phyloP scores from a whole-genome alignment of 2,329 filamentous ascomycete genomes.

The Mycosphaerella sp. region DNA sequence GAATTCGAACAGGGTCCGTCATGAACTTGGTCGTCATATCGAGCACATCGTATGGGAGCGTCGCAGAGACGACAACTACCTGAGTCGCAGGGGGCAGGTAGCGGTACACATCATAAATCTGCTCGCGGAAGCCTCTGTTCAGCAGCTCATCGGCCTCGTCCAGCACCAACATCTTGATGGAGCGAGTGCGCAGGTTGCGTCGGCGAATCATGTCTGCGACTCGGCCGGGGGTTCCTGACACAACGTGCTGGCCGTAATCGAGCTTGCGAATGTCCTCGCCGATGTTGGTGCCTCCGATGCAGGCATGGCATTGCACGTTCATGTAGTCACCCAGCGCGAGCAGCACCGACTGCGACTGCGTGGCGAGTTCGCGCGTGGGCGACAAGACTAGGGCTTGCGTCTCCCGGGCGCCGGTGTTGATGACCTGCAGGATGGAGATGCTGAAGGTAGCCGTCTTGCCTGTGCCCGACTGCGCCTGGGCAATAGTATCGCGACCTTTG shows the following conservation, averaged over 20 bases:
- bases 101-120: constrained; percentile 98
- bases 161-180: constrained; percentile 73
- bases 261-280: constrained; percentile 97
- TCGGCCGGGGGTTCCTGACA: constrained; percentile 93
- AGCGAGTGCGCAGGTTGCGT: constrained; percentile 62
- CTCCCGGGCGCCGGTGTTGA: constrained; percentile 88
- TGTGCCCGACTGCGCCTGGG: constrained; percentile 96
- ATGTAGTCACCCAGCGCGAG: constrained; percentile 99
- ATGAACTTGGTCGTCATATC: constrained; percentile 99
- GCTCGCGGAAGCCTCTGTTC: constrained; percentile 92
- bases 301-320: constrained; percentile 98
- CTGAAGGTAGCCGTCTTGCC: constrained; percentile 99
- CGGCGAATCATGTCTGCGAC: constrained; percentile 80
- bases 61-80: constrained; percentile 96
- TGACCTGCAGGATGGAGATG: constrained; percentile 97
- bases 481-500: constrained; percentile 98
- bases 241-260: constrained; percentile 95
- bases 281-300: constrained; percentile 96
- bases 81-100: constrained; percentile 95
- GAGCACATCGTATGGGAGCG: constrained; percentile 92
- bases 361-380: constrained; percentile 91
- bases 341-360: constrained; percentile 96
- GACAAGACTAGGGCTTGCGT: constrained; percentile 97
- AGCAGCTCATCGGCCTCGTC: constrained; percentile 74
- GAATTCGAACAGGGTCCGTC: constrained; percentile 92